Percentiles rank a stretch among this genome's conserved stretches.
Conservation (phyloP, 495 filamentous ascomycete genomes). For the Neurospora sublineolata region DNA sequence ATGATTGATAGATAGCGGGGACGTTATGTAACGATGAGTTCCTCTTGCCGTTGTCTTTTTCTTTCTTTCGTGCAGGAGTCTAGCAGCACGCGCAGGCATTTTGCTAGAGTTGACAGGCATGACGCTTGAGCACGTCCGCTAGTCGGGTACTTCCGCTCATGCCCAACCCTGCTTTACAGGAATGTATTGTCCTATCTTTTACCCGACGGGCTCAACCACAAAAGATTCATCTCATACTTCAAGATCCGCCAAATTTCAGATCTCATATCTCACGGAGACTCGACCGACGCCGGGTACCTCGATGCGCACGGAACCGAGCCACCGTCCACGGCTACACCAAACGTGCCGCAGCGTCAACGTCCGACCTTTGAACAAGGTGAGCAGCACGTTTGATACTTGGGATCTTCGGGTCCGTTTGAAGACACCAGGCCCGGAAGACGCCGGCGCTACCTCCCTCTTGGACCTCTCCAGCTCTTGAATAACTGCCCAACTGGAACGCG, state of each 20-base stretch:
- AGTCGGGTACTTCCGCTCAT: neutral
- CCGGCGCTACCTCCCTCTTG: neutral
- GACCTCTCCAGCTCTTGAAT: neutral
- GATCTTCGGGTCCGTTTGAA: neutral
- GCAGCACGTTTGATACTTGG: neutral
- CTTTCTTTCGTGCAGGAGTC: neutral
- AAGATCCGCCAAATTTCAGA: neutral
- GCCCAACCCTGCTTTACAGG: neutral
- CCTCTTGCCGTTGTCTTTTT: neutral
- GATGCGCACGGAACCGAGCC: neutral
- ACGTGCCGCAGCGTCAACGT: neutral
- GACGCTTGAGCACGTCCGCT: neutral
- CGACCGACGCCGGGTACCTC: neutral
- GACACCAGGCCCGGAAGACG: neutral
- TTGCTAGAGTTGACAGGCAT: neutral
- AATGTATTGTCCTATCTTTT: neutral
- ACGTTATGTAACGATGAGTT: neutral
- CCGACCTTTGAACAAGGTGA: neutral
- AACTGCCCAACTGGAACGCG: neutral
- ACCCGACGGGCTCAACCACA: neutral
- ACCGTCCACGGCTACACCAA: neutral
- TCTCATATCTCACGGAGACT: neutral
- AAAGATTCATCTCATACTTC: neutral
- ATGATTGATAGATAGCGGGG: neutral
- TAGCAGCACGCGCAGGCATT: neutral